These are phyloP conservation scores for Penicillium brasilianum DNA, from an alignment of 2,329 filamentous ascomycete species.

Conservation along the genomic window DNA sequence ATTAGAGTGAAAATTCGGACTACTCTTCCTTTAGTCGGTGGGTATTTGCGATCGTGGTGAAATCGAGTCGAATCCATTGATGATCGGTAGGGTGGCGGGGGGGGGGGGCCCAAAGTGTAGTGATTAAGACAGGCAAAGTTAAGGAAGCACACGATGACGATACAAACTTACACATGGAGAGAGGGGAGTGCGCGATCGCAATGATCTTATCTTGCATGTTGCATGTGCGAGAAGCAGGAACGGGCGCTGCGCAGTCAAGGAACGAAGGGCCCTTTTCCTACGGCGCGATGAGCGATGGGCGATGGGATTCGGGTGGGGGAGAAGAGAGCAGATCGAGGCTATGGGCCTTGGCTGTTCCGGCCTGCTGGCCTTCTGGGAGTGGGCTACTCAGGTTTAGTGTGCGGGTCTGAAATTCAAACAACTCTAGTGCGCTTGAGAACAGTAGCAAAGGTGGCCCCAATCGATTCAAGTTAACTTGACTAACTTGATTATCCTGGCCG, in stretches of 20 bases:
- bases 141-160: conserved; percentile 1
- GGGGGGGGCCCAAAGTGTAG: no score
- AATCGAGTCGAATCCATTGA: background rate
- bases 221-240: conserved; percentile 16
- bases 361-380: no score
- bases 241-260: background rate
- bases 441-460: background rate
- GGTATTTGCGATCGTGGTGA: background rate
- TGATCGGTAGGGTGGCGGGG: background rate
- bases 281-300: background rate
- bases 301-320: background rate
- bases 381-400: background rate
- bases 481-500: background rate
- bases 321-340: background rate
- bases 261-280: background rate
- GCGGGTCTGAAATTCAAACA: background rate
- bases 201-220: conserved; percentile 18
- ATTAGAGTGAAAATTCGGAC: background rate
- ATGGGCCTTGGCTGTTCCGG: background rate
- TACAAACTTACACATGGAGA: background rate
- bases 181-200: background rate
- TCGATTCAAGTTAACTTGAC: background rate
- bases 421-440: background rate
- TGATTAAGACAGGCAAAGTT: background rate
- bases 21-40: background rate